Evolutionary conservation across 139 green algal species (phyloP).

Genomic region (Yamagishiella unicocca): DNA sequence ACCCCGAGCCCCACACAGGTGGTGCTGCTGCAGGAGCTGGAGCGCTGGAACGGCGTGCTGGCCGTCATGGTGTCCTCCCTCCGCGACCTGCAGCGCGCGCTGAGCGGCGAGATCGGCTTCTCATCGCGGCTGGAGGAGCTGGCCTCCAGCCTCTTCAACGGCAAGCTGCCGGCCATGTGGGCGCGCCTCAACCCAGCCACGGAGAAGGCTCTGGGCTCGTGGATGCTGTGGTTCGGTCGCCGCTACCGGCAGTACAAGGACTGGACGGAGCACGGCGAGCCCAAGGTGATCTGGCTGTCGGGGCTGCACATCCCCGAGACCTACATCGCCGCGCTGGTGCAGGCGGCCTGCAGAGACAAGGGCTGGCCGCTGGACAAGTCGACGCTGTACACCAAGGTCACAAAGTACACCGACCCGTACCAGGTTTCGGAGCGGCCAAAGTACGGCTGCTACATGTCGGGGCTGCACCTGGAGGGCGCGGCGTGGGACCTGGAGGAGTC

Average conservation of each 20-base stretch:
- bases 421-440: conserved; percentile 68
- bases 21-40: conserved; percentile 90
- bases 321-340: conserved; percentile 87
- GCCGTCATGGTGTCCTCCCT: conserved; percentile 77
- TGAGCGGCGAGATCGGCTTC: conserved; percentile 90
- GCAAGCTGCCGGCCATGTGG: conserved; percentile 85
- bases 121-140: conserved; percentile 82
- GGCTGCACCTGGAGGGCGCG: conserved; percentile 90
- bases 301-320: conserved; percentile 91
- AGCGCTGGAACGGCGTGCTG: conserved; percentile 83
- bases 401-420: conserved; percentile 57
- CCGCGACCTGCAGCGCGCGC: conserved; percentile 80
- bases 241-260: conserved; percentile 79
- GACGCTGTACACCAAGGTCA: conserved; percentile 90
- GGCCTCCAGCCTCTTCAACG: conserved; percentile 79
- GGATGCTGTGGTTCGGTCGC: conserved; percentile 88
- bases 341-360: conserved; percentile 85
- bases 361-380: conserved; percentile 88
- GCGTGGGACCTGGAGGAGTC: conserved; percentile 76
- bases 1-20: conserved; percentile 77
- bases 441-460: conserved; percentile 84
- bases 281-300: conserved; percentile 87
- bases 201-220: conserved; percentile 83
- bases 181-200: conserved; percentile 79
- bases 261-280: conserved; percentile 86